phyloP scores from a whole-genome alignment of 345 rosid species.

The Dipteronia dyeriana region DNA sequence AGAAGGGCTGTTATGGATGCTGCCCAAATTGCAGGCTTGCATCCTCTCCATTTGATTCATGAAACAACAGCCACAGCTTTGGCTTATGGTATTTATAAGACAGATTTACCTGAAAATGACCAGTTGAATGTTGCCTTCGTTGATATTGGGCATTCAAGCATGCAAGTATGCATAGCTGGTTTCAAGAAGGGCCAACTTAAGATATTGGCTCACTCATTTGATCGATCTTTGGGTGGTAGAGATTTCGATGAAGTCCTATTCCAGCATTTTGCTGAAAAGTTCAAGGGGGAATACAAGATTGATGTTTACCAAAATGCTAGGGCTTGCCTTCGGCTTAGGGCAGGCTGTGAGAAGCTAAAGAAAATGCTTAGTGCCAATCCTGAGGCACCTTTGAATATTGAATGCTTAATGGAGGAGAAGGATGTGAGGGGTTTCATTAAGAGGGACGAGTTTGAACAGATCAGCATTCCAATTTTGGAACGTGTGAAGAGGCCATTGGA shows the following conservation, averaged over 20 bases:
- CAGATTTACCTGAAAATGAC: conserved; percentile 88
- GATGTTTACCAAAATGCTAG: conserved; percentile 85
- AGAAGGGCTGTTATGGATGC: conserved; percentile 95
- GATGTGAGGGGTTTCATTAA: conserved; percentile 86
- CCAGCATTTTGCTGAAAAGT: conserved; percentile 69
- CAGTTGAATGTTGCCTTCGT: conserved; percentile 85
- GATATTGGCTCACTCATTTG: conserved; percentile 76
- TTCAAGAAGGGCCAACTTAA: conserved; percentile 86
- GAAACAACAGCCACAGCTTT: conserved; percentile 95
- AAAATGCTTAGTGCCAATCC: conserved; percentile 97
- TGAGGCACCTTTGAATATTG: conserved; percentile 80
- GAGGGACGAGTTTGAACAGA: conserved; percentile 89
- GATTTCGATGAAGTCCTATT: conserved; percentile 92
- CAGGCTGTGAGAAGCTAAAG: conserved; percentile 89
- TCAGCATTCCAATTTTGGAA: conserved; percentile 76
- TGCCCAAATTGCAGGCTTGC: conserved; percentile 90
- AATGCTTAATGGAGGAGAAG: conserved; percentile 96
- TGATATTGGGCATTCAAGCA: conserved; percentile 87
- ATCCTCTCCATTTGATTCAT: conserved; percentile 79
- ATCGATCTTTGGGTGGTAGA: conserved; percentile 85
- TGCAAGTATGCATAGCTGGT: conserved; percentile 98
- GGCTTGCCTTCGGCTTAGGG: conserved; percentile 84
- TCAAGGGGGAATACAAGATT: conserved; percentile 88
- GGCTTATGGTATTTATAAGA: conserved; percentile 97
- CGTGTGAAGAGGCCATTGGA: conserved; percentile 87